phyloP scores from a whole-genome alignment of 768 basidiomycete species.

The Scleroderma bovista region DNA sequence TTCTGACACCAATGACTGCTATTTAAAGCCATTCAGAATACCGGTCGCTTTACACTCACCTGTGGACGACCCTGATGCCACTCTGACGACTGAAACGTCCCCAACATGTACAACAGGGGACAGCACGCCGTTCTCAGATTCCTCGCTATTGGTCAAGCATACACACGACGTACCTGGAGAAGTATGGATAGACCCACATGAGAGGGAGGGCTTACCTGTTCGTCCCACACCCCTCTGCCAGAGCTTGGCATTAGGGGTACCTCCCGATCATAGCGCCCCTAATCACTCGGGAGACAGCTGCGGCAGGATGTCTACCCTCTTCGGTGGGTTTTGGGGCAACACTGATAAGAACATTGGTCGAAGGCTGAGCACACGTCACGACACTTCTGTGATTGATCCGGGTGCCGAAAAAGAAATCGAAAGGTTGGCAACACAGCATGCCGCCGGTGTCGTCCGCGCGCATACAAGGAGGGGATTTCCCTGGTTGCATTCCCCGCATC shows the following conservation, averaged over 20 bases:
- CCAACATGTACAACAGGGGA: not conserved
- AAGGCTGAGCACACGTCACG: not conserved
- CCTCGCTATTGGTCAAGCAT: conserved; percentile 18
- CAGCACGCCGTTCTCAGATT: conserved; percentile 3
- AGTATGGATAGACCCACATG: conserved; percentile 54
- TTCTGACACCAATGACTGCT: not conserved
- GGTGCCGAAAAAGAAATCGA: conserved; percentile 19
- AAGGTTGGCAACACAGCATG: conserved; percentile 29
- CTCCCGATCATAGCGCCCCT: not conserved
- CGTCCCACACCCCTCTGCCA: conserved; percentile 23
- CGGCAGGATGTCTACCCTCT: not conserved
- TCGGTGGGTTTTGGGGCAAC: conserved; percentile 7
- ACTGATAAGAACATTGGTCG: conserved; percentile 10
- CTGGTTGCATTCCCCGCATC: conserved; percentile 12
- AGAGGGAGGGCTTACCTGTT: conserved; percentile 58
- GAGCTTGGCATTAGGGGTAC: not conserved
- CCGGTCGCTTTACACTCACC: not conserved
- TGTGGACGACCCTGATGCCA: no score
- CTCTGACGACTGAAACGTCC: conserved; percentile 3
- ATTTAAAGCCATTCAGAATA: not conserved
- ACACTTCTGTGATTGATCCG: conserved; percentile 4
- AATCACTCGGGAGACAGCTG: no score
- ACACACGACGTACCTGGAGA: conserved; percentile 43
- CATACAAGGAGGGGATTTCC: conserved; percentile 33
- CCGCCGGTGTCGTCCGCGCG: conserved; percentile 39